Evolutionary conservation across 1,139 yeast species (phyloP).

Genomic region (Schwanniomyces etchellsii): DNA sequence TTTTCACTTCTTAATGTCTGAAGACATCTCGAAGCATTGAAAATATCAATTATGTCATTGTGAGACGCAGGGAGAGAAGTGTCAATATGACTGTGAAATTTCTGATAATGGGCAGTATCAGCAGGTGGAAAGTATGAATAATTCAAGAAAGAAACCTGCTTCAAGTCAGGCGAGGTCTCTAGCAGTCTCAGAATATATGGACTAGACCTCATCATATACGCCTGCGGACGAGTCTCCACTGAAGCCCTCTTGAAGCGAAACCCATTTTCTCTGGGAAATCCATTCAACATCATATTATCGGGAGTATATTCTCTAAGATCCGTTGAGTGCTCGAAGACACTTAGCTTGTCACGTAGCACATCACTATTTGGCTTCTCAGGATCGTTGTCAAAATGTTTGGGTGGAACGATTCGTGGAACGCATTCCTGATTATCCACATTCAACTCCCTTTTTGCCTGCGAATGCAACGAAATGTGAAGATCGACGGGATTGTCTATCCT

Average conservation of each 20-base stretch:
- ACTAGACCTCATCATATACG: neutral
- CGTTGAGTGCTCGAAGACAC: neutral
- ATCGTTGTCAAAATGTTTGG: neutral
- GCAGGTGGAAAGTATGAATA: neutral
- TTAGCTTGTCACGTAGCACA: neutral
- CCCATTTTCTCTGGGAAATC: no score
- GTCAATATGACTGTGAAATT: neutral
- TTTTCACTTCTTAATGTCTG: slow-evolving; percentile 21
- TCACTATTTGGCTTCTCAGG: neutral
- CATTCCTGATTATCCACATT: neutral
- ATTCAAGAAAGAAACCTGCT: neutral
- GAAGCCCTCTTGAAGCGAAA: neutral
- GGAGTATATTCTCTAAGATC: no score
- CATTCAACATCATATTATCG: no score
- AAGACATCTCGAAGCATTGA: slow-evolving; percentile 37
- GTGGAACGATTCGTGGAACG: neutral
- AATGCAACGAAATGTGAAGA: slow-evolving; percentile 1
- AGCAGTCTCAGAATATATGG: neutral
- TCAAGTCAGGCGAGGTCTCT: neutral
- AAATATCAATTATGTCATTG: slow-evolving; percentile 27
- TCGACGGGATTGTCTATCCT: slow-evolving; percentile 29
- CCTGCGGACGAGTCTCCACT: neutral
- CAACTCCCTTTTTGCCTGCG: neutral
- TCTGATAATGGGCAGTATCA: no score
- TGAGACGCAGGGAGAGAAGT: slow-evolving; percentile 3